These are phyloP conservation scores for Abrus precatorius DNA, from an alignment of 306 rosid genomes.

Conservation along the genomic window DNA sequence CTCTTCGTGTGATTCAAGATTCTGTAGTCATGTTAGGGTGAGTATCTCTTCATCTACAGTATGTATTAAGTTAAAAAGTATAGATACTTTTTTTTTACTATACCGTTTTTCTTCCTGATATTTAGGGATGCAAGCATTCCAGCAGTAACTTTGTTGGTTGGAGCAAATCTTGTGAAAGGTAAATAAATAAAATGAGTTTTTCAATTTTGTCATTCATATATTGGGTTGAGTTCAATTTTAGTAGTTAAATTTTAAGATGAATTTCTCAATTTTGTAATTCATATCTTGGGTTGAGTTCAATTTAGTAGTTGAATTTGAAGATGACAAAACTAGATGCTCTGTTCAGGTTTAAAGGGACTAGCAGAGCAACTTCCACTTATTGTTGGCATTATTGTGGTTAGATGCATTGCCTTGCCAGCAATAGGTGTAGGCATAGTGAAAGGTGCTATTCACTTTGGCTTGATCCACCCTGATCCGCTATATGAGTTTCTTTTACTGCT, in stretches of 20 bases:
- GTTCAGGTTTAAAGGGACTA: constrained; percentile 50
- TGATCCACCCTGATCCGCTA: constrained; percentile 53
- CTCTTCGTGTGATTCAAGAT: constrained; percentile 50
- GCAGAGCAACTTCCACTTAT: constrained; percentile 19
- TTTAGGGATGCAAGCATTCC: constrained; percentile 56
- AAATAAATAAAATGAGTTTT: constrained; percentile 3
- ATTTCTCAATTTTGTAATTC: background rate
- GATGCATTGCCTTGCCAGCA: constrained; percentile 48
- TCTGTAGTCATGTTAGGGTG: constrained; percentile 59
- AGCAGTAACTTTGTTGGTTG: constrained; percentile 53
- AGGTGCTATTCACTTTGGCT: constrained; percentile 50
- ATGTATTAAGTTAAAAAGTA: background rate
- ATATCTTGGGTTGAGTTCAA: background rate
- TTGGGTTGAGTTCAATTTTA: constrained; percentile 9
- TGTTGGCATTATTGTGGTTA: constrained; percentile 45
- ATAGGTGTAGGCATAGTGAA: constrained; percentile 53
- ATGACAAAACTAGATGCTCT: background rate
- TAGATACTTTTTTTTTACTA: background rate
- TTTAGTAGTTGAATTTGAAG: constrained; percentile 3
- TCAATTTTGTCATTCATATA: background rate
- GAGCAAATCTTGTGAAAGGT: constrained; percentile 61
- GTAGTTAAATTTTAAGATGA: background rate
- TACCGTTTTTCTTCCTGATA: background rate
- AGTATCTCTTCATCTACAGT: background rate
- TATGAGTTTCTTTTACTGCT: constrained; percentile 54